Percentiles rank a stretch among this genome's conserved stretches.
Evolutionary conservation across 495 filamentous ascomycete genomes (phyloP).

Genomic region (Collariella sp.): DNA sequence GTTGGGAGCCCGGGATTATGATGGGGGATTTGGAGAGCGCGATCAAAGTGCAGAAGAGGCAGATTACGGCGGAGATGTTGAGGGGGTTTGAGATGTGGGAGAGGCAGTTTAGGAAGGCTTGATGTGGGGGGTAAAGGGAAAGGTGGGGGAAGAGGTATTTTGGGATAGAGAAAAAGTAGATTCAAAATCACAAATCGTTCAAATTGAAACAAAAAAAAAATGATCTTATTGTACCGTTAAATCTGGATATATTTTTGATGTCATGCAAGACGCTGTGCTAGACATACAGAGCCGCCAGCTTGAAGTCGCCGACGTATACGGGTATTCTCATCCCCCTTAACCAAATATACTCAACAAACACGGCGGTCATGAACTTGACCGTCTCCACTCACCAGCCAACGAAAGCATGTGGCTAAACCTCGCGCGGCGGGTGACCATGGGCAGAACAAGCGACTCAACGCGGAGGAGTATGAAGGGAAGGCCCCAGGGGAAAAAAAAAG

Average conservation of each 20-base stretch:
- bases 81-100: constrained; percentile 60
- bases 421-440: background rate
- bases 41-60: constrained; percentile 51
- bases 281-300: background rate
- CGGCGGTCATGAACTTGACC: no score
- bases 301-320: no score
- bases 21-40: constrained; percentile 59
- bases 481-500: background rate
- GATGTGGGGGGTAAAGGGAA: background rate
- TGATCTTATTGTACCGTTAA: background rate
- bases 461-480: no score
- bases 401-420: no score
- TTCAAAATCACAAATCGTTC: background rate
- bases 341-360: no score
- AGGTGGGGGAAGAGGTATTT: background rate
- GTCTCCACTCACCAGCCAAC: no score
- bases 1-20: constrained; percentile 40
- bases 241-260: background rate
- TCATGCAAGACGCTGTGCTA: background rate
- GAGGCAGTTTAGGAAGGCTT: constrained; percentile 31
- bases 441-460: background rate
- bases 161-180: background rate
- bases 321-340: no score
- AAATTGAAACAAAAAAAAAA: background rate
- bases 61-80: constrained; percentile 60